Evolutionary conservation across 1,284 basidiomycete genomes (phyloP).

Genomic region (Sanghuangporus weigelae): DNA sequence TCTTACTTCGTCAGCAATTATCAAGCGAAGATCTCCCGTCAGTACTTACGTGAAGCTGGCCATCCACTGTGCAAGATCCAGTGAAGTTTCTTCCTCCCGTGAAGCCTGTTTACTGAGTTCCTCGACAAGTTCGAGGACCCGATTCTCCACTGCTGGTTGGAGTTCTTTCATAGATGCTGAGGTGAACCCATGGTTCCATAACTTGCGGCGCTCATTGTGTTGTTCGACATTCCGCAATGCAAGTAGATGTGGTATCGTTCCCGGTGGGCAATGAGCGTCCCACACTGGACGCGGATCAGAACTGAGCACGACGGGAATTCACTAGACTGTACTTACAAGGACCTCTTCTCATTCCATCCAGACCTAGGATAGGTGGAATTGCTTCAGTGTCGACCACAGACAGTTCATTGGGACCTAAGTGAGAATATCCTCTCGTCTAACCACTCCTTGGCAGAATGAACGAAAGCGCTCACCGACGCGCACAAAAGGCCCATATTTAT

Average conservation of each 20-base stretch:
- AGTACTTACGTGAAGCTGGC: constrained; percentile 25
- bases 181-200: constrained; percentile 39
- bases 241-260: neutral
- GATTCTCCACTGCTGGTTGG: constrained; percentile 28
- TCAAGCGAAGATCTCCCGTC: neutral
- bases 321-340: neutral
- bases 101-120: constrained; percentile 21
- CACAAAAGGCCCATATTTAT: constrained; percentile 20
- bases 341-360: constrained; percentile 19
- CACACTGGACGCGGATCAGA: neutral
- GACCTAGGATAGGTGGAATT: constrained; percentile 27
- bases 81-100: neutral
- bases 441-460: neutral
- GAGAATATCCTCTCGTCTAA: neutral
- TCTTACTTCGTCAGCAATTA: neutral
- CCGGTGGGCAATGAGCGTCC: neutral
- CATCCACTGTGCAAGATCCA: constrained; percentile 33
- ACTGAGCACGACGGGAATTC: neutral
- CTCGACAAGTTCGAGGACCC: constrained; percentile 31
- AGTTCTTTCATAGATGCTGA: constrained; percentile 34
- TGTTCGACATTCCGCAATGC: constrained; percentile 27
- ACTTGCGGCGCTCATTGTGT: constrained; percentile 34
- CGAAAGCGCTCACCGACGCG: constrained; percentile 19
- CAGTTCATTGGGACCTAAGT: constrained; percentile 31
- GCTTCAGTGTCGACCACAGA: constrained; percentile 27